These are phyloP conservation scores for Aspergillus chevalieri DNA, from an alignment of 2,329 filamentous ascomycete species.

Conservation along the genomic window DNA sequence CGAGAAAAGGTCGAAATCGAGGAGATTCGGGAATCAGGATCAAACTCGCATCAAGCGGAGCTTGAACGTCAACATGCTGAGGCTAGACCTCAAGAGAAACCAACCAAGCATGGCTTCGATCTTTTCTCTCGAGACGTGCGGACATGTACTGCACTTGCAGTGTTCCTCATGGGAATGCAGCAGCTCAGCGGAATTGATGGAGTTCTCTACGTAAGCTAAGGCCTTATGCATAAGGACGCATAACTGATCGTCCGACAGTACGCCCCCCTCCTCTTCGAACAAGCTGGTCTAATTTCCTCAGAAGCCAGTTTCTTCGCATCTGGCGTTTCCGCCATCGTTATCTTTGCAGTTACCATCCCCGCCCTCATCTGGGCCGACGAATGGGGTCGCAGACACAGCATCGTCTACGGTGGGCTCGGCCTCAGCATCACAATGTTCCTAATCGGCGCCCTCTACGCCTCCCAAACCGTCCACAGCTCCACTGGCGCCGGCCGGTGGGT, in stretches of 20 bases:
- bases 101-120: conserved; percentile 19
- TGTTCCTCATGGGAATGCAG: conserved; percentile 55
- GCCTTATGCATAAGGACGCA: not conserved
- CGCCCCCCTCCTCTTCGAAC: conserved; percentile 54
- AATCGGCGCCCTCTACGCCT: conserved; percentile 29
- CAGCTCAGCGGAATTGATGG: conserved; percentile 60
- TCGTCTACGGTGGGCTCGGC: conserved; percentile 49
- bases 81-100: not conserved
- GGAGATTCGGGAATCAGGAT: conserved; percentile 9
- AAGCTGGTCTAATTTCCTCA: conserved; percentile 51
- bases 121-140: conserved; percentile 40
- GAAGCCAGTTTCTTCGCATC: conserved; percentile 56
- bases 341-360: conserved; percentile 53
- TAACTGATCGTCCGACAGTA: conserved; percentile 38
- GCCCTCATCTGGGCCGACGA: conserved; percentile 52
- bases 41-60: not conserved
- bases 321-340: conserved; percentile 54
- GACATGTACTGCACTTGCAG: conserved; percentile 45
- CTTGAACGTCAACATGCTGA: not conserved
- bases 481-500: conserved; percentile 26
- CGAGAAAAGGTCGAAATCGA: conserved; percentile 45
- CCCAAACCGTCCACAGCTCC: conserved; percentile 21
- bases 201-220: conserved; percentile 49
- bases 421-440: conserved; percentile 38
- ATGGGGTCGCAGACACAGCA: conserved; percentile 52